Conservation (phyloP, 352 stramenopile species). For the Phytopythium ostracodes region DNA sequence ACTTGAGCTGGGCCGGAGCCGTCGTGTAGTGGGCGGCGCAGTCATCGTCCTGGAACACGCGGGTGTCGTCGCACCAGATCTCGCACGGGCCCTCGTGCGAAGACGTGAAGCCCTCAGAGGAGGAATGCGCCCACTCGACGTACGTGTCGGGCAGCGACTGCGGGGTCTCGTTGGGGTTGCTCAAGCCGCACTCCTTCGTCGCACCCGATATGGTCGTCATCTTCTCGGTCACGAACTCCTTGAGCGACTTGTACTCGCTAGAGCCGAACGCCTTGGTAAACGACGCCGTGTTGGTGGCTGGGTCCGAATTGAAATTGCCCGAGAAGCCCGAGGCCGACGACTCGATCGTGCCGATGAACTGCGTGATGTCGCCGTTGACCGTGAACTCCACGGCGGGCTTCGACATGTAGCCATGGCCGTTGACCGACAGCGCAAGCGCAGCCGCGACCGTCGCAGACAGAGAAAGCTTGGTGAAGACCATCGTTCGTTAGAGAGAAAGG, state of each 20-base stretch:
- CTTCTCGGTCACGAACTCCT: slow-evolving; percentile 17
- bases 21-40: slow-evolving; percentile 24
- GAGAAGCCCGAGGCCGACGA: slow-evolving; percentile 19
- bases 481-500: neutral
- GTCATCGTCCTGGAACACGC: slow-evolving; percentile 28
- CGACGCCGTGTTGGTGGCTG: slow-evolving; percentile 13
- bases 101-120: slow-evolving; percentile 22
- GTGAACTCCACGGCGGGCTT: slow-evolving; percentile 21
- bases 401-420: slow-evolving; percentile 32
- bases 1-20: slow-evolving; percentile 20
- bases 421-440: slow-evolving; percentile 6
- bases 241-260: slow-evolving; percentile 18
- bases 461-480: neutral
- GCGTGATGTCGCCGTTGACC: slow-evolving; percentile 27
- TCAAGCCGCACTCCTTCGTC: slow-evolving; percentile 20
- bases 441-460: neutral
- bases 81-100: slow-evolving; percentile 34
- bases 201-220: slow-evolving; percentile 9
- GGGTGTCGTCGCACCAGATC: slow-evolving; percentile 32
- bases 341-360: slow-evolving; percentile 38
- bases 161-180: slow-evolving; percentile 17
- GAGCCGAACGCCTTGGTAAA: slow-evolving; percentile 18
- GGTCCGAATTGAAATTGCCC: slow-evolving; percentile 19
- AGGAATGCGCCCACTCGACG: slow-evolving; percentile 31
- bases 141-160: slow-evolving; percentile 23